Base-by-base conservation (phyloP, 495 filamentous ascomycete genomes). In the Penicillium macrosclerotiorum region DNA sequence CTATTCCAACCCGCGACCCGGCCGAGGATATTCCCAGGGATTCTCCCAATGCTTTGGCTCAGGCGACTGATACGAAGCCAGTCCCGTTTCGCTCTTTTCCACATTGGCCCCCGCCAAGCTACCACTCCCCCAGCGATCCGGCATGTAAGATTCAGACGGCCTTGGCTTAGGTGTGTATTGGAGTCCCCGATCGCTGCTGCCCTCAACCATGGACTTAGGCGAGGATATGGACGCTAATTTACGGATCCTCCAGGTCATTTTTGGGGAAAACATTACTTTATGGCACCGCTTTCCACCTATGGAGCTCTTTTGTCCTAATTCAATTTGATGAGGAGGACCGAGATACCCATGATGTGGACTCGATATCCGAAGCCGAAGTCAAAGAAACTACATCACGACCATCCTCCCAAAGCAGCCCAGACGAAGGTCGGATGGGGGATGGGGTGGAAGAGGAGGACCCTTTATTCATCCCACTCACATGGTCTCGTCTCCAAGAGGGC, bases 401-500 rank as follows among this genome's bases (percentile, higher is more conserved):
- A 29, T 30, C 20, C 8, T 8, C 48, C 8, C n/a, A 13, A 1
- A 24, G 24, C 11, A n/a, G n/a, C n/a, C n/a, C n/a, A n/a, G 24
- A 20, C n/a, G 36, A 49, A 17, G 33, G 40, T 4, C 36, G 12
- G 53, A 53, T 14, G 55, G 65, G 29, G 35, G 52, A 70, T 22
- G 59, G 72, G 14, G 42, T 62, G n/a, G 64, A 52, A 36, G 55
- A 56, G 51, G 55, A 74, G 33, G 62, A 66, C 26, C 50, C 55
- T 9, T 46, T 82, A 2, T 90, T 91, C 53, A 78, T 91, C 31
- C 84, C 86, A 1, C 62, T 90, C 20, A 69, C 73, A n/a, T 75
- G 72, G 59, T 63, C 69, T 57, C 79, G 52, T 37, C 69, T 67
- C 68, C 71, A 51, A 58, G 71, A 67, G 58, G 65, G 61, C 22